phyloP scores from a whole-genome alignment of 306 rosid species.

The Rubus parviflorus region DNA sequence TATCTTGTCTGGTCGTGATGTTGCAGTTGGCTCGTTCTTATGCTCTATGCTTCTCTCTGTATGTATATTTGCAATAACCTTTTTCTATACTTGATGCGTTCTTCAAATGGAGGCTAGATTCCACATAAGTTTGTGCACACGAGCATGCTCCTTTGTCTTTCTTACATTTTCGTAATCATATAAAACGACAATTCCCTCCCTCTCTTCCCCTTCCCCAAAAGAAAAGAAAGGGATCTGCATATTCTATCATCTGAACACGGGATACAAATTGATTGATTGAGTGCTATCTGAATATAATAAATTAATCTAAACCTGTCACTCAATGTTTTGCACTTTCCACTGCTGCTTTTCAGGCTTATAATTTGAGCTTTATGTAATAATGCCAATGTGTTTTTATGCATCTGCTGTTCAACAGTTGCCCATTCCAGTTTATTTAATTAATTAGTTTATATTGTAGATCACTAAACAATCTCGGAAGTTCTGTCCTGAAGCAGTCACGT shows the following conservation, averaged over 20 bases:
- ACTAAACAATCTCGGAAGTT: conserved; percentile 72
- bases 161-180: neutral
- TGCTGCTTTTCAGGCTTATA: neutral
- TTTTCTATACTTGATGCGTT: neutral
- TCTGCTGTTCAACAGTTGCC: conserved; percentile 3
- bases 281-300: neutral
- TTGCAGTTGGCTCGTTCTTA: conserved; percentile 76
- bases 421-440: conserved; percentile 27
- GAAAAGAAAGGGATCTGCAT: too few species aligned
- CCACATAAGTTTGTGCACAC: neutral
- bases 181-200: neutral
- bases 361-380: neutral
- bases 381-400: neutral
- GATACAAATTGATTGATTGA: neutral
- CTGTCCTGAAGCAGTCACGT: conserved; percentile 77
- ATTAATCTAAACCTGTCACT: neutral
- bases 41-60: conserved; percentile 87
- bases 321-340: neutral
- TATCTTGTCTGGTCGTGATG: conserved; percentile 65
- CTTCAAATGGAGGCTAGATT: neutral
- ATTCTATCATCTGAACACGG: neutral
- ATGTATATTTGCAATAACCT: conserved; percentile 35
- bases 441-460: conserved; percentile 47
- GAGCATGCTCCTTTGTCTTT: neutral
- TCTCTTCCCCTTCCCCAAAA: neutral